Conservation (phyloP, 176 grass and related monocot genomes). For the Poa pratensis region DNA sequence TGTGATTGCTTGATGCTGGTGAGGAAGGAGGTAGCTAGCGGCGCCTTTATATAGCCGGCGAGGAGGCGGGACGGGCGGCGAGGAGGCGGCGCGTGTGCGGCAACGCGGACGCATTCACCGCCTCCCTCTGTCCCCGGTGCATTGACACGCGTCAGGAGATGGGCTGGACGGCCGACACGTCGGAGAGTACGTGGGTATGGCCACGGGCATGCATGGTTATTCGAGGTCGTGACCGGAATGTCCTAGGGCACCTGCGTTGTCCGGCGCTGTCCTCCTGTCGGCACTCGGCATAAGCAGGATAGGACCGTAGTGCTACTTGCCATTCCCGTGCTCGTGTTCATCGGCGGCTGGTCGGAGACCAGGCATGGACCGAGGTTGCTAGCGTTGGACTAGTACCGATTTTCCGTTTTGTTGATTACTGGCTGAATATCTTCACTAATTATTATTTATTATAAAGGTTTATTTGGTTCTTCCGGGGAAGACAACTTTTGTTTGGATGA, state of each 20-base stretch:
- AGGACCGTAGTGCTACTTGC: too few relatives aligned
- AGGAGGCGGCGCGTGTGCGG: conserved; percentile 33
- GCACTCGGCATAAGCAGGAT: background rate
- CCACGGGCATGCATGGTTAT: background rate
- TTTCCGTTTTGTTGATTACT: too few relatives aligned
- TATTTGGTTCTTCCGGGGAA: too few relatives aligned
- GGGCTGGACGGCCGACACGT: conserved; percentile 20
- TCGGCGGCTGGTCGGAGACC: background rate
- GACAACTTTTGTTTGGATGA: too few relatives aligned
- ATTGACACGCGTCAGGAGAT: conserved; percentile 10
- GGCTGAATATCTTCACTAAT: too few relatives aligned
- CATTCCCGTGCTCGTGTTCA: background rate
- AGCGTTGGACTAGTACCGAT: too few relatives aligned
- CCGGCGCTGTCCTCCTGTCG: background rate
- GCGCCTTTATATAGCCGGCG: conserved; percentile 23
- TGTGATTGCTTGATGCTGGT: background rate
- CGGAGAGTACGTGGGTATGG: background rate
- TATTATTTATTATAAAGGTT: too few relatives aligned
- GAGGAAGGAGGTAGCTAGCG: background rate
- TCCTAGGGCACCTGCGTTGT: background rate
- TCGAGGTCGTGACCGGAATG: background rate
- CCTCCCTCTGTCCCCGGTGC: background rate
- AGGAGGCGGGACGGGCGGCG: background rate
- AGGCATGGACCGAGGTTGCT: background rate
- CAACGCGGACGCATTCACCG: conserved; percentile 25